phyloP scores from a whole-genome alignment of 2,329 filamentous ascomycete species.

The Colletotrichum agaves region DNA sequence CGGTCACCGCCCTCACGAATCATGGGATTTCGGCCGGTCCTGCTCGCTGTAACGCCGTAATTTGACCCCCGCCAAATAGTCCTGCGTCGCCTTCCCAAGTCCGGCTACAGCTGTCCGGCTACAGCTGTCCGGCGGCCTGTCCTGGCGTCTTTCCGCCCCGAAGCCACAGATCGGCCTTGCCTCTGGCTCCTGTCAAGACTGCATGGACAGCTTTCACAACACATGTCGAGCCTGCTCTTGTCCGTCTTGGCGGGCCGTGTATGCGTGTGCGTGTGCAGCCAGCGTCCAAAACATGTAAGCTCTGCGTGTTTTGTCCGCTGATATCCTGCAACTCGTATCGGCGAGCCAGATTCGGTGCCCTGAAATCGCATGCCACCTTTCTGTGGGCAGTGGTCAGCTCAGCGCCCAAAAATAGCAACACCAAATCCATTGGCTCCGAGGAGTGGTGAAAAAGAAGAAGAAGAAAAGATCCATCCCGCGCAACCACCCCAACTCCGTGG shows the following conservation, averaged over 20 bases:
- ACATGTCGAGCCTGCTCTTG: neutral
- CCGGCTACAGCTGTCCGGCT: neutral
- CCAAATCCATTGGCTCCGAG: neutral
- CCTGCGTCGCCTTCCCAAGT: neutral
- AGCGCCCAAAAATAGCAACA: slow-evolving; percentile 8
- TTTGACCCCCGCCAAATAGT: neutral
- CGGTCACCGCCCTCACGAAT: slow-evolving; percentile 7
- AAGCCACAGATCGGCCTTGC: neutral
- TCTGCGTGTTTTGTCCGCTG: neutral
- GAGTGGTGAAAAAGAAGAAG: neutral
- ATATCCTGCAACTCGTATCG: slow-evolving; percentile 15
- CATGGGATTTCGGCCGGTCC: neutral
- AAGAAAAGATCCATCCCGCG: neutral
- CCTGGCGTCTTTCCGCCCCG: neutral
- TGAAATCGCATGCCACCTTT: neutral
- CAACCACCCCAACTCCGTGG: neutral
- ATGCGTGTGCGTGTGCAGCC: neutral
- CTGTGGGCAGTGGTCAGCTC: neutral
- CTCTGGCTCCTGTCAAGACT: neutral
- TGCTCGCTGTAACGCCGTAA: neutral
- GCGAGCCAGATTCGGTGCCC: slow-evolving; percentile 8
- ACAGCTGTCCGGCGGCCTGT: neutral
- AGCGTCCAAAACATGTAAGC: neutral
- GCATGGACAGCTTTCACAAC: neutral
- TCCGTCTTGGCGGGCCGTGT: neutral